These are phyloP conservation scores for Solanum piurae DNA, from an alignment of 257 asterid species.

Conservation along the genomic window DNA sequence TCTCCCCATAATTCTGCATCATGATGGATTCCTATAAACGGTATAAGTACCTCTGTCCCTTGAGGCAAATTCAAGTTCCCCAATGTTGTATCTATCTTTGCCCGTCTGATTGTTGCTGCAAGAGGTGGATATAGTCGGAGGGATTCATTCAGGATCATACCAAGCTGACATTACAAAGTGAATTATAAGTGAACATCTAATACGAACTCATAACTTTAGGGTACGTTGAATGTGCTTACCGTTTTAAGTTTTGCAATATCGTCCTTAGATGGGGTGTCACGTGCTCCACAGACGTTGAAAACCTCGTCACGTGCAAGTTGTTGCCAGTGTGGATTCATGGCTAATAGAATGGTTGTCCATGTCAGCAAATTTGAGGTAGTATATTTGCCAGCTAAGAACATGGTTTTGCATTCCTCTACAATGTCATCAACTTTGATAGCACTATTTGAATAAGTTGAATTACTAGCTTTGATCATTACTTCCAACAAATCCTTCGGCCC, in stretches of 20 bases:
- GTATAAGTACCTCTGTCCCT: constrained; percentile 69
- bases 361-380: constrained; percentile 80
- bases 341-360: constrained; percentile 78
- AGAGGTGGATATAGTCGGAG: constrained; percentile 86
- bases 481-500: constrained; percentile 71
- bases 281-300: constrained; percentile 71
- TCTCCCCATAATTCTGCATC: constrained; percentile 68
- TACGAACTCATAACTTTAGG: background rate
- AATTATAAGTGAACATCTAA: background rate
- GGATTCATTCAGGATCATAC: constrained; percentile 72
- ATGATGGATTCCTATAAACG: constrained; percentile 79
- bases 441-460: background rate
- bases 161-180: constrained; percentile 36
- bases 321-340: constrained; percentile 97
- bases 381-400: constrained; percentile 85
- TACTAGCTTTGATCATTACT: constrained; percentile 59
- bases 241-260: constrained; percentile 69
- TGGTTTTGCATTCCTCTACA: constrained; percentile 89
- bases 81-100: constrained; percentile 39
- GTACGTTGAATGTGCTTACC: constrained; percentile 18
- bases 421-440: constrained; percentile 46
- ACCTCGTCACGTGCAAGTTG: constrained; percentile 99
- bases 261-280: constrained; percentile 61
- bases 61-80: constrained; percentile 46
- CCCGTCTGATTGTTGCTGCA: constrained; percentile 61